Evolutionary conservation across 1,284 basidiomycete genomes (phyloP).

Genomic region (Ustilago sp.): DNA sequence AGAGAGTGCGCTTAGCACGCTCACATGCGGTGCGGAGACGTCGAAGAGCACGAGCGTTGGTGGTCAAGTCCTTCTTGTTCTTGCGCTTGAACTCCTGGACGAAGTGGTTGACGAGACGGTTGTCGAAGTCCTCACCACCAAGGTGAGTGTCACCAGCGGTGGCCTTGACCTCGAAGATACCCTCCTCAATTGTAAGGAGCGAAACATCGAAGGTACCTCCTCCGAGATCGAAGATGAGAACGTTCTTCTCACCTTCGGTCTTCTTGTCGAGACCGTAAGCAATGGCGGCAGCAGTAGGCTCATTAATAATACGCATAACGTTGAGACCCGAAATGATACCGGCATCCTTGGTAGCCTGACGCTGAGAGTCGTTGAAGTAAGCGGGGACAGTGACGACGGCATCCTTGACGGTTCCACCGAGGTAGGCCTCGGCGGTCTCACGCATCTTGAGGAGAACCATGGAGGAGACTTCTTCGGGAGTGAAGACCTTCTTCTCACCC

Average conservation of each 20-base stretch:
- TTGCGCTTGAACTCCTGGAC: conserved; percentile 98
- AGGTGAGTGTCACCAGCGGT: conserved; percentile 99
- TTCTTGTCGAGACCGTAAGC: conserved; percentile 93
- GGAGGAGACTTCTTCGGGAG: conserved; percentile 95
- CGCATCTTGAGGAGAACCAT: conserved; percentile 99
- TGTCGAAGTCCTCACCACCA: conserved; percentile 99
- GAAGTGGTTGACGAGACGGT: conserved; percentile 95
- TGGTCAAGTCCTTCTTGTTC: conserved; percentile 95
- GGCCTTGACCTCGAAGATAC: conserved; percentile 99
- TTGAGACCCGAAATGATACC: conserved; percentile 89
- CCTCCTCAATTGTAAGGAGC: conserved; percentile 95
- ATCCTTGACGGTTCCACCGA: conserved; percentile 82
- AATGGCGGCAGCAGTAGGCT: conserved; percentile 93
- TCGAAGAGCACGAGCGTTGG: conserved; percentile 93
- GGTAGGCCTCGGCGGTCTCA: conserved; percentile 96
- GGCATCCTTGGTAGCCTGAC: conserved; percentile 94
- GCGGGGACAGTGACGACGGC: conserved; percentile 91
- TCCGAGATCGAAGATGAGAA: conserved; percentile 96
- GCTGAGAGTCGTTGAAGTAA: conserved; percentile 98
- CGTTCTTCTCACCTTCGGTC: conserved; percentile 86
- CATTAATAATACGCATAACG: conserved; percentile 96
- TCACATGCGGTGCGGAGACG: conserved; percentile 98
- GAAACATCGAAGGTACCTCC: conserved; percentile 99
- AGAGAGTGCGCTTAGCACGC: conserved; percentile 98
- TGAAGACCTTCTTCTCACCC: conserved; percentile 91